Conservation (phyloP, 441 rosid genomes). For the Gossypium gossypioides region DNA sequence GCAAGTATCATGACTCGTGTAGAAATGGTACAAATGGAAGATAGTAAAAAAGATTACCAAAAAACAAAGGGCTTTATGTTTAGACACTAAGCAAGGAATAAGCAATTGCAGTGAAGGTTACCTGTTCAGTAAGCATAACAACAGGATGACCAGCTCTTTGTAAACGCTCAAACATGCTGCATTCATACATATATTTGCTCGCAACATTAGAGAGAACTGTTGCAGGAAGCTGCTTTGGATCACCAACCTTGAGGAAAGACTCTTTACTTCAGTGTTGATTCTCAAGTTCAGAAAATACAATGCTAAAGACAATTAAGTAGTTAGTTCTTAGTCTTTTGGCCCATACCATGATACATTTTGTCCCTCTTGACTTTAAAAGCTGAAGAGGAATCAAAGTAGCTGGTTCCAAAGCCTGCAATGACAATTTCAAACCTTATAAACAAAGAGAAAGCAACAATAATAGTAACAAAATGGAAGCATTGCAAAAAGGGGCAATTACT, state of each 20-base stretch:
- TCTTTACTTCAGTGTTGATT: conserved; percentile 16
- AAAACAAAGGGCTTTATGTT: neutral
- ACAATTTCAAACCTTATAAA: conserved; percentile 17
- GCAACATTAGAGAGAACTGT: conserved; percentile 92
- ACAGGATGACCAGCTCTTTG: conserved; percentile 95
- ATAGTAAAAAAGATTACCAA: neutral
- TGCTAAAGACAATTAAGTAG: neutral
- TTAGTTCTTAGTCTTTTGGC: neutral
- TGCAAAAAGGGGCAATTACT: conserved; percentile 32
- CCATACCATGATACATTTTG: conserved; percentile 85
- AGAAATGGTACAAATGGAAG: neutral
- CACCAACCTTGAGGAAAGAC: conserved; percentile 67
- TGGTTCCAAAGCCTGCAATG: conserved; percentile 87
- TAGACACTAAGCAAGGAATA: neutral
- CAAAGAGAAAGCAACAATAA: neutral
- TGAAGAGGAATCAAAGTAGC: conserved; percentile 97
- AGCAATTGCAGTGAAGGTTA: conserved; percentile 18
- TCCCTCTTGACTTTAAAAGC: conserved; percentile 77
- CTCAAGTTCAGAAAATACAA: neutral
- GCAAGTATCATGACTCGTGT: neutral
- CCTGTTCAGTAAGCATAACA: conserved; percentile 94
- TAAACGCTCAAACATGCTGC: conserved; percentile 99
- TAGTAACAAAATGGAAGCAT: conserved; percentile 9
- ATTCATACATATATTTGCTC: conserved; percentile 77
- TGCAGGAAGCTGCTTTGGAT: conserved; percentile 98